A percentile compares a stretch with the other conserved stretches of the same genome.
Evolutionary conservation across 2,329 filamentous ascomycete species (phyloP).

Genomic region (Pleoardoris graminearum): DNA sequence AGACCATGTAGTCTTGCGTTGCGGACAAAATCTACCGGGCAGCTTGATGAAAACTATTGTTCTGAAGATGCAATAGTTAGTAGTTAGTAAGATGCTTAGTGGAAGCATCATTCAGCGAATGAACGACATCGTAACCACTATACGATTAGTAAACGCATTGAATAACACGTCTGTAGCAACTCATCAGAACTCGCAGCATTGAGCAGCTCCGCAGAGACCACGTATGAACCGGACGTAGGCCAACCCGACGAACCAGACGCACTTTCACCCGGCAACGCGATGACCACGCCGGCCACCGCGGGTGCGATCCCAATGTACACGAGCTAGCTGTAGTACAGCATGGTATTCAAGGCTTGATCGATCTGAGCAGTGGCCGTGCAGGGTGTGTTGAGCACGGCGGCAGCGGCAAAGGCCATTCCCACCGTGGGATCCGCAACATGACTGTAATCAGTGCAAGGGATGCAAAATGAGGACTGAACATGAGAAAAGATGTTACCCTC

Average conservation of each 20-base stretch:
- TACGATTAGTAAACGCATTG: background rate
- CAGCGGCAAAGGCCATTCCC: slow-evolving; percentile 9
- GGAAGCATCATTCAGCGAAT: background rate
- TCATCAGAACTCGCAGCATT: slow-evolving; percentile 6
- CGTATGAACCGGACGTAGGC: background rate
- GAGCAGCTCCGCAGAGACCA: background rate
- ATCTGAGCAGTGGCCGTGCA: slow-evolving; percentile 14
- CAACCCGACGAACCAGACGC: background rate
- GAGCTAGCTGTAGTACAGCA: slow-evolving; percentile 14
- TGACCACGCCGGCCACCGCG: slow-evolving; percentile 6
- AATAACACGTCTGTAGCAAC: background rate
- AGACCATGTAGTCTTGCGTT: no score
- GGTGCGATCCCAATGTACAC: slow-evolving; percentile 17
- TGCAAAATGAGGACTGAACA: background rate
- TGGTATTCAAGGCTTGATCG: slow-evolving; percentile 8
- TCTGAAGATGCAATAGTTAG: no score
- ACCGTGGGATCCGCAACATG: background rate
- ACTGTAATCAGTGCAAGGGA: background rate
- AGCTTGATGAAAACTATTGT: no score
- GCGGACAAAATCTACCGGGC: no score
- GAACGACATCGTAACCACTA: slow-evolving; percentile 7
- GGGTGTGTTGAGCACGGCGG: slow-evolving; percentile 10
- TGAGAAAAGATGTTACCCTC: slow-evolving; percentile 4
- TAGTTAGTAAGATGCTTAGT: background rate
- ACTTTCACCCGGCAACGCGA: background rate